Evolutionary conservation across 192 early-diverging fungal species (phyloP), one percentile per base, ranked within the genome.

Genomic region (Coemansia sp.): DNA sequence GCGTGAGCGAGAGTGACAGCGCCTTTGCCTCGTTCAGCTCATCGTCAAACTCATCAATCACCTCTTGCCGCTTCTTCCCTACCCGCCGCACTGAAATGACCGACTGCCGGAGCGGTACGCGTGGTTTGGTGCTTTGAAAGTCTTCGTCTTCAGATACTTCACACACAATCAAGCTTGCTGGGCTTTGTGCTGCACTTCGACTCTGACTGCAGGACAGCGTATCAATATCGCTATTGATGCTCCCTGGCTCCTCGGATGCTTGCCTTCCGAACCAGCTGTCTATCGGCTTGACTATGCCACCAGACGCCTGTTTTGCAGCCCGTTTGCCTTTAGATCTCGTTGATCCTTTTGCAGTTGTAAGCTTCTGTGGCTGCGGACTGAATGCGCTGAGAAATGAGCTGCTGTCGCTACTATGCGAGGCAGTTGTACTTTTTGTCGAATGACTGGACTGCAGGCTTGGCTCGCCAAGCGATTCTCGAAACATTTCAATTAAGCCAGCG

Each of bases 1-100:
- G 69, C 51, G 63, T 64, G 24, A 78, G 62, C 17, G 75, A 78
- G 17, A 78, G 43, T 3, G 75, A 78, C 39, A 78, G 23, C 35
- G 70, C 70, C 66, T 78, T 78, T 37, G 75, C 75, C 29, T 65
- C 70, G n/a, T 68, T 69, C 23, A 78, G 62, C 12, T 78, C 75
- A 15, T 72, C 66, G 35, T 72, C 75, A 52, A 78, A 23, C 39
- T 78, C 70, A 23, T 78, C 75, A 8, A 78, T 55, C 21, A 69
- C 63, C 52, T 65, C 70, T 29, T 69, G 62, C 38, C 21, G 43
- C 56, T 58, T 61, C 27, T 66, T 78, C 22, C 61, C 39, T 11
- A 48, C 39, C 23, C 50, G 43, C 1, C 51, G 62, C 22, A 69
- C 38, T 0, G 66, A 63, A 27, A 78, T 68, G 0, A 38, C 43